These are phyloP conservation scores for Boletus hoseneyae DNA, from an alignment of 1,284 basidiomycete species.

Conservation along the genomic window DNA sequence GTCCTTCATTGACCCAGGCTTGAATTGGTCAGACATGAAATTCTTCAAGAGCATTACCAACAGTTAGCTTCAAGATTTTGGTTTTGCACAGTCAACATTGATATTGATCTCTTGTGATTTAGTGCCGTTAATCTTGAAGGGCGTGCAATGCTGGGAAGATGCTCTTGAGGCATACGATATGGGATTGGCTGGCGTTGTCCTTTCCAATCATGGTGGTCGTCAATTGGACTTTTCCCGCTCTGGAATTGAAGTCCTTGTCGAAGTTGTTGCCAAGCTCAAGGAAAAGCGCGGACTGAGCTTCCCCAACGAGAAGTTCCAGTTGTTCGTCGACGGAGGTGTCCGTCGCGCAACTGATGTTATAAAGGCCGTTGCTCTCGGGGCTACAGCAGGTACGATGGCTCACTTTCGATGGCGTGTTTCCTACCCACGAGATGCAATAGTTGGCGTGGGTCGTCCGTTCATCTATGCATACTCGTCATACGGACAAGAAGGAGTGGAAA, in stretches of 20 bases:
- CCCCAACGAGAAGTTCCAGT: constrained; percentile 69
- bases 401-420: background rate
- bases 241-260: constrained; percentile 86
- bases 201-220: constrained; percentile 91
- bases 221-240: constrained; percentile 92
- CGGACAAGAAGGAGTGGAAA: constrained; percentile 78
- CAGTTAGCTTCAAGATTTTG: constrained; percentile 44
- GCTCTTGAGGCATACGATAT: constrained; percentile 84
- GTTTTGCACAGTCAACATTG: background rate
- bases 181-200: constrained; percentile 80
- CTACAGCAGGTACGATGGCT: constrained; percentile 64
- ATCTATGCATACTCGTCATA: constrained; percentile 89
- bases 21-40: constrained; percentile 83
- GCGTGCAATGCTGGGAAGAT: constrained; percentile 94
- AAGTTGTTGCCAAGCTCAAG: constrained; percentile 77
- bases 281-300: constrained; percentile 60
- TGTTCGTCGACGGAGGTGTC: constrained; percentile 93
- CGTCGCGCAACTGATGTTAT: constrained; percentile 88
- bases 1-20: constrained; percentile 90
- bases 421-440: constrained; percentile 30
- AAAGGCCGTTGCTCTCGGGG: constrained; percentile 90
- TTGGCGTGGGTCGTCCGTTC: constrained; percentile 82
- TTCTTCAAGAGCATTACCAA: constrained; percentile 91
- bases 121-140: constrained; percentile 93
- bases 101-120: constrained; percentile 4